These are phyloP conservation scores for Boletus tomentosulus DNA, from an alignment of 768 basidiomycete genomes.

Conservation along the genomic window DNA sequence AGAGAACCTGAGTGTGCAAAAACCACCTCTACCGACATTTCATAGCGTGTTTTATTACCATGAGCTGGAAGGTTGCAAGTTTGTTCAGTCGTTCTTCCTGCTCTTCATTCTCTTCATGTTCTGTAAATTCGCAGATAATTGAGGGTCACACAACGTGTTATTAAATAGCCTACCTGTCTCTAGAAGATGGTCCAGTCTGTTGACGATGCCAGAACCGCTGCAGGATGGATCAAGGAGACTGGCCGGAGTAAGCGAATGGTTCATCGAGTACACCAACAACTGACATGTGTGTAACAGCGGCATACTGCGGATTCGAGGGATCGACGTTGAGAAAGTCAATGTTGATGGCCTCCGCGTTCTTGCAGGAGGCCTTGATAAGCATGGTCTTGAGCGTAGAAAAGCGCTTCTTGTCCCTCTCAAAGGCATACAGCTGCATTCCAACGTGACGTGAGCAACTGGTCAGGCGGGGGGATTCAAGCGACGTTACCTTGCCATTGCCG, in stretches of 20 bases:
- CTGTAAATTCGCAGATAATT: conserved; percentile 41
- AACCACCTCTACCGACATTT: conserved; percentile 51
- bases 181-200: conserved; percentile 80
- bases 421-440: conserved; percentile 66
- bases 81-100: conserved; percentile 73
- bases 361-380: conserved; percentile 80
- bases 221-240: conserved; percentile 96
- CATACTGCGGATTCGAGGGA: conserved; percentile 60
- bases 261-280: conserved; percentile 22
- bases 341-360: conserved; percentile 71
- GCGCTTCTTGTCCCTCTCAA: conserved; percentile 81
- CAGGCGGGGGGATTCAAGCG: background rate
- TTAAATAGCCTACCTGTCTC: conserved; percentile 52
- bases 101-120: conserved; percentile 52
- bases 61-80: conserved; percentile 82
- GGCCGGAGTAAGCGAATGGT: background rate
- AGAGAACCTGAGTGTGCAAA: background rate
- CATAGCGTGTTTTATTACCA: conserved; percentile 94
- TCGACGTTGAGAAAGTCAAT: conserved; percentile 82
- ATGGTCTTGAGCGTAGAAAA: conserved; percentile 82
- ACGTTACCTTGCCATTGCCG: conserved; percentile 68
- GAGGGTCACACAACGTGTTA: conserved; percentile 1
- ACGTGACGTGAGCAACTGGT: background rate
- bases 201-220: conserved; percentile 90
- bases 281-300: conserved; percentile 81